Conservation (phyloP, 1,139 yeast genomes). For the Dujonia santamariae region DNA sequence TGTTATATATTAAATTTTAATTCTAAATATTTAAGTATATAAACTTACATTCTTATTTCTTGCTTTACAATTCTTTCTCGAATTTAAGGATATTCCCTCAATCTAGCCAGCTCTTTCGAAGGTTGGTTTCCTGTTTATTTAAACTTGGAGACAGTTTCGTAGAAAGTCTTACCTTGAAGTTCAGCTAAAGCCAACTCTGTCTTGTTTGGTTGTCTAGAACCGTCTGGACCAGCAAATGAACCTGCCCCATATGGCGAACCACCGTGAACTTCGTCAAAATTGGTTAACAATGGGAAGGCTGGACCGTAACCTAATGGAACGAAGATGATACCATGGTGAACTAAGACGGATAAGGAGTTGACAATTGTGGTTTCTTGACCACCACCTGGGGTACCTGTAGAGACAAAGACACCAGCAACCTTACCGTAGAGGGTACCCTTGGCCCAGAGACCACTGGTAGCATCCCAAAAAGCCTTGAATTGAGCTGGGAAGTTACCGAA, state of each 20-base stretch:
- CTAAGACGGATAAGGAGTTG: conserved; percentile 63
- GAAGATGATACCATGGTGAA: conserved; percentile 77
- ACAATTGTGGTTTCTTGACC: conserved; percentile 74
- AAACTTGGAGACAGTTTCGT: conserved; percentile 32
- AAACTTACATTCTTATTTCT: too few relatives aligned
- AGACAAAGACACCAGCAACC: conserved; percentile 70
- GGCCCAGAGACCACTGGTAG: conserved; percentile 84
- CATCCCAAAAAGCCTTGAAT: conserved; percentile 78
- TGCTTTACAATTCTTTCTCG: too few relatives aligned
- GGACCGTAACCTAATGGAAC: conserved; percentile 79
- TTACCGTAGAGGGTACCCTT: conserved; percentile 71
- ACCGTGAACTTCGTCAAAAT: conserved; percentile 72
- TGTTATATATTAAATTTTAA: too few relatives aligned
- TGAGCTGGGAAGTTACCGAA: conserved; percentile 82
- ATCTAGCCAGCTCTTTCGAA: too few relatives aligned
- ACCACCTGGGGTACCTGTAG: conserved; percentile 84
- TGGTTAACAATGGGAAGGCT: conserved; percentile 55
- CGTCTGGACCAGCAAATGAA: conserved; percentile 73
- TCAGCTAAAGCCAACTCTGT: conserved; percentile 63
- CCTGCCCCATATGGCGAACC: conserved; percentile 93
- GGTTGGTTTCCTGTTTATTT: too few relatives aligned
- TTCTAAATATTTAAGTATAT: too few relatives aligned
- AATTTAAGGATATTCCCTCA: too few relatives aligned
- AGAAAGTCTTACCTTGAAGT: conserved; percentile 65
- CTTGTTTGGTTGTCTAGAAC: conserved; percentile 68